A percentile compares a stretch with the other conserved stretches of the same genome.
Conservation (phyloP, 1,139 yeast genomes). For the Geotrichum aggregatum region DNA sequence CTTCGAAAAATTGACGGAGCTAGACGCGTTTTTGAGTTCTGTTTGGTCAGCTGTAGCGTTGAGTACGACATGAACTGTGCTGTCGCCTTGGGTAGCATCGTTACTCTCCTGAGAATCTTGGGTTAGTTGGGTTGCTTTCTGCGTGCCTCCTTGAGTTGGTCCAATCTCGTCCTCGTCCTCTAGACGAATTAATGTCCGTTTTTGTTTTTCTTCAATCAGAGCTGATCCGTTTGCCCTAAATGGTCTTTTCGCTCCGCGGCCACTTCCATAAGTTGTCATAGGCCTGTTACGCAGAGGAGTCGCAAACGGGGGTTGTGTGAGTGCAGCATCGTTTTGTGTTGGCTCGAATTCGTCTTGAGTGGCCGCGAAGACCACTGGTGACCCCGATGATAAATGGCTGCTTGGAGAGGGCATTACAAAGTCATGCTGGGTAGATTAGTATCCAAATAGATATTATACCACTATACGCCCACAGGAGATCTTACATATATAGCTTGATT, state of each 20-base stretch:
- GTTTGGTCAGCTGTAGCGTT: too few relatives aligned
- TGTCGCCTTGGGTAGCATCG: too few relatives aligned
- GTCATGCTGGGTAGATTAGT: not conserved
- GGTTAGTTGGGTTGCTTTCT: not conserved
- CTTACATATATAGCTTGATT: too few relatives aligned
- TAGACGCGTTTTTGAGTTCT: too few relatives aligned
- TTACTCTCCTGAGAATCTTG: not conserved
- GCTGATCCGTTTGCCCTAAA: slow-evolving; percentile 7
- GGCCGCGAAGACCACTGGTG: not conserved
- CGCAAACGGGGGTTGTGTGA: not conserved
- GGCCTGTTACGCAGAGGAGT: slow-evolving; percentile 1
- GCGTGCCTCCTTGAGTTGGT: slow-evolving; percentile 5
- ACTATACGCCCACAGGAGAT: too few relatives aligned
- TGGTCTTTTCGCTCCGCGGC: not conserved
- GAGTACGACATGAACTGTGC: too few relatives aligned
- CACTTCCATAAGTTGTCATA: not conserved
- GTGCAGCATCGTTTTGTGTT: not conserved
- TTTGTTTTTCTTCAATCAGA: not conserved
- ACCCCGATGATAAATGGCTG: not conserved
- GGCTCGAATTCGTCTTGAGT: slow-evolving; percentile 1
- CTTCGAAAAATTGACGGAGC: too few relatives aligned
- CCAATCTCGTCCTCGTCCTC: not conserved
- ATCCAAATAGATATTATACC: too few relatives aligned
- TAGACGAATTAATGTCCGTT: not conserved
- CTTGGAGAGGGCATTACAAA: not conserved